phyloP scores from a whole-genome alignment of 2,329 filamentous ascomycete species.

The Samsoniella hepiali region DNA sequence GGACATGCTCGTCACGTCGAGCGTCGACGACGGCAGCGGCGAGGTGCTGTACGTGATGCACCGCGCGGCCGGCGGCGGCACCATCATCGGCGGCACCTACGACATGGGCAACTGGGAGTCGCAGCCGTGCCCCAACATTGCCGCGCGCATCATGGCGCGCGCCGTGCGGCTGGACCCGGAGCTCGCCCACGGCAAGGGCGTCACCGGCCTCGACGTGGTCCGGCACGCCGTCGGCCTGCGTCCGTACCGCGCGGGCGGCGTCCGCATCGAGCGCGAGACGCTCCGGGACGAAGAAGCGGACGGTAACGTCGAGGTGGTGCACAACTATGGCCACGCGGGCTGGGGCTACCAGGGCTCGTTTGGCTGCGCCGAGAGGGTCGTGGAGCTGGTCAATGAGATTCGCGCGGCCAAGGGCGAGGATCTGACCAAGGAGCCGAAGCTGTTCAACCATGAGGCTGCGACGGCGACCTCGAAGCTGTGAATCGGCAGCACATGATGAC shows the following conservation, averaged over 20 bases:
- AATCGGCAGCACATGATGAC: not conserved
- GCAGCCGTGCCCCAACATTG: slow-evolving; percentile 74
- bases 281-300: too few relatives aligned
- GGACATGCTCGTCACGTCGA: slow-evolving; percentile 66
- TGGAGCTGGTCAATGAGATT: slow-evolving; percentile 65
- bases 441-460: slow-evolving; percentile 25
- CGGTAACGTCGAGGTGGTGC: slow-evolving; percentile 61
- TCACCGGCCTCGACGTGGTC: slow-evolving; percentile 71
- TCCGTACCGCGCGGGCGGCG: slow-evolving; percentile 69
- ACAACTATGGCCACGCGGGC: slow-evolving; percentile 77
- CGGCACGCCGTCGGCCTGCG: slow-evolving; percentile 80
- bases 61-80: slow-evolving; percentile 75
- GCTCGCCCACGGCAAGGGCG: slow-evolving; percentile 62
- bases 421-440: slow-evolving; percentile 29
- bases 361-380: slow-evolving; percentile 65
- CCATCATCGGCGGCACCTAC: slow-evolving; percentile 81
- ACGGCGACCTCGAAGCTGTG: slow-evolving; percentile 7
- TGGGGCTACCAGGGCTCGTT: slow-evolving; percentile 73
- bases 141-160: slow-evolving; percentile 80
- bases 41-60: slow-evolving; percentile 82
- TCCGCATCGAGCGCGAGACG: slow-evolving; percentile 63
- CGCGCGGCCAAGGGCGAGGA: slow-evolving; percentile 29
- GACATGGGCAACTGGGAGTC: slow-evolving; percentile 77
- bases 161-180: slow-evolving; percentile 61
- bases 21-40: slow-evolving; percentile 68